Conservation (phyloP, 129 eudicot species). For the Mikania micrantha region DNA sequence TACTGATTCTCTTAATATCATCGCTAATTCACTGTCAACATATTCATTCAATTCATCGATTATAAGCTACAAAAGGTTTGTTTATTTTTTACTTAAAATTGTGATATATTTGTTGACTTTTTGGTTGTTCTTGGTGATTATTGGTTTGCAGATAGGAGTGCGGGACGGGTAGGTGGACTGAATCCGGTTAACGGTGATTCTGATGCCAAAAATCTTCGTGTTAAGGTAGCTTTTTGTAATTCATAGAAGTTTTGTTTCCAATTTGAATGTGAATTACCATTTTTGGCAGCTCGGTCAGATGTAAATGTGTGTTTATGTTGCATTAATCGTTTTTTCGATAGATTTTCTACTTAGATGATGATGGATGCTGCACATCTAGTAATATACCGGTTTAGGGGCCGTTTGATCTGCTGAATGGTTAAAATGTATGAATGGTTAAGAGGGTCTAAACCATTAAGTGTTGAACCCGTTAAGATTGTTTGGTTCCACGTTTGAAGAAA, state of each 20-base stretch:
- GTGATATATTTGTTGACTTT: not conserved
- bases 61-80: not conserved
- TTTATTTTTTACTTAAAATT: conserved; percentile 9
- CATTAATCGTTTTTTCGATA: not conserved
- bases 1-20: not conserved
- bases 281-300: not conserved
- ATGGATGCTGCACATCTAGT: too few relatives aligned
- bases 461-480: too few relatives aligned
- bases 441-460: too few relatives aligned
- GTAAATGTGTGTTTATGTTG: conserved; percentile 2
- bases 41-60: conserved; percentile 2
- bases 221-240: conserved; percentile 43
- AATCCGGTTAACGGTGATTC: conserved; percentile 42
- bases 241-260: not conserved
- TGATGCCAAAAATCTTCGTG: conserved; percentile 76
- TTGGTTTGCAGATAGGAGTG: conserved; percentile 50
- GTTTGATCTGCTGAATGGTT: too few relatives aligned
- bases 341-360: not conserved
- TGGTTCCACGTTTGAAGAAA: too few relatives aligned
- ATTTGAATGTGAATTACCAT: not conserved
- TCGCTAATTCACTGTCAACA: not conserved
- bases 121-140: conserved; percentile 7
- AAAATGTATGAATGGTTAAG: too few relatives aligned
- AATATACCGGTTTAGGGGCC: too few relatives aligned
- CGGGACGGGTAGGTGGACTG: conserved; percentile 55